Percentiles rank a stretch among this genome's conserved stretches.
These are phyloP conservation scores for Agroathelia rolfsii DNA, from an alignment of 1,284 basidiomycete species.

Conservation along the genomic window DNA sequence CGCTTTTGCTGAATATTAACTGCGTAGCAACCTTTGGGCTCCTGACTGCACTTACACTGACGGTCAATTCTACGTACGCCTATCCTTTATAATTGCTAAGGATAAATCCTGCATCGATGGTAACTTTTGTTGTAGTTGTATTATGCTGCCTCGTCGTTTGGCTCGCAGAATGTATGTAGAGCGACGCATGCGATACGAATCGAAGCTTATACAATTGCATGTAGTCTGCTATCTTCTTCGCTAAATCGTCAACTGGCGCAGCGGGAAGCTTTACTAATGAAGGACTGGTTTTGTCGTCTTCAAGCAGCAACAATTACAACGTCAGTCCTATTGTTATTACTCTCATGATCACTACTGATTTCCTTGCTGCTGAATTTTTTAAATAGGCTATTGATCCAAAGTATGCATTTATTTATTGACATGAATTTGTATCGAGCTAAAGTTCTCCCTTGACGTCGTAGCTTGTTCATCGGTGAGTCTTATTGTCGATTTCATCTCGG, in stretches of 20 bases:
- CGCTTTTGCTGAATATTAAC: no score
- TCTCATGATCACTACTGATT: no score
- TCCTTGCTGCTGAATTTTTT: constrained; percentile 1
- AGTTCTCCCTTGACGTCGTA: constrained; percentile 11
- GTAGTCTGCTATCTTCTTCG: constrained; percentile 41
- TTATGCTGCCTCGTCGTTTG: constrained; percentile 36
- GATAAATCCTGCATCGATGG: constrained; percentile 3
- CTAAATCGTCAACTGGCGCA: constrained; percentile 34
- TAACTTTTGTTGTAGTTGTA: constrained; percentile 23
- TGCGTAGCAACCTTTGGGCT: constrained; percentile 35
- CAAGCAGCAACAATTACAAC: constrained; percentile 34
- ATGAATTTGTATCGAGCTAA: constrained; percentile 1
- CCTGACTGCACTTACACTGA: constrained; percentile 40
- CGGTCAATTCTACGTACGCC: constrained; percentile 37
- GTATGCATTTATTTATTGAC: constrained; percentile 20
- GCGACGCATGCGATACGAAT: not conserved
- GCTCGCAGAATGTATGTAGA: constrained; percentile 32
- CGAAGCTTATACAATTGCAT: not conserved
- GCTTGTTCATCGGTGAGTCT: constrained; percentile 24
- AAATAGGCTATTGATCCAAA: constrained; percentile 47
- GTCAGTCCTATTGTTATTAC: constrained; percentile 25
- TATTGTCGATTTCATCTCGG: constrained; percentile 3
- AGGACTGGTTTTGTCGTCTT: constrained; percentile 39
- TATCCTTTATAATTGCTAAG: not conserved
- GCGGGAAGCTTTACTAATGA: constrained; percentile 34